Evolutionary conservation across 2,329 filamentous ascomycete species (phyloP).

Genomic region (Ambrosiella xylebori): DNA sequence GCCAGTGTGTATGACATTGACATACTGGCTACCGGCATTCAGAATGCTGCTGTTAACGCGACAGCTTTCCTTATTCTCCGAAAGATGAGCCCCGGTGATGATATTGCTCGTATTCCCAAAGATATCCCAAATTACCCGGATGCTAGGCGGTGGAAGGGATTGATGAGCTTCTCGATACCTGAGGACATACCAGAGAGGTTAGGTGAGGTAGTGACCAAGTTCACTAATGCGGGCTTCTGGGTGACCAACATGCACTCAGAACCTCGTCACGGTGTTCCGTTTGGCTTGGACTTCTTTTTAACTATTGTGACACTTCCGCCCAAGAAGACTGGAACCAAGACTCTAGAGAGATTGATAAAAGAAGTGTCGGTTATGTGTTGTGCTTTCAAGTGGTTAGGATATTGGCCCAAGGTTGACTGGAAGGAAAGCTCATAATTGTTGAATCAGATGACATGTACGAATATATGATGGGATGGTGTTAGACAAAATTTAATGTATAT

Average conservation of each 20-base stretch:
- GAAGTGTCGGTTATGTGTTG: conserved; percentile 40
- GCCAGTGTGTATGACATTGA: conserved; percentile 50
- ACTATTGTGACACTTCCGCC: conserved; percentile 9
- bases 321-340: conserved; percentile 18
- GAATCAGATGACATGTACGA: not conserved
- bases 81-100: conserved; percentile 17
- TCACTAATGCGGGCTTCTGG: conserved; percentile 1
- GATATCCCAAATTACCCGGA: conserved; percentile 6
- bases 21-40: conserved; percentile 50
- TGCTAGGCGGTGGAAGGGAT: conserved; percentile 9
- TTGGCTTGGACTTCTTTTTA: conserved; percentile 11
- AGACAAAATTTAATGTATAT: not conserved
- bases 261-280: conserved; percentile 6
- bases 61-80: conserved; percentile 60
- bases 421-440: conserved; percentile 1
- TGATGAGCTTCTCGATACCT: conserved; percentile 5
- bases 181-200: conserved; percentile 5
- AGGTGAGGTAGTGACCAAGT: conserved; percentile 3
- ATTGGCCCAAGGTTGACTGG: conserved; percentile 29
- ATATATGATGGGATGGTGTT: not conserved
- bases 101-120: conserved; percentile 7
- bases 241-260: conserved; percentile 11
- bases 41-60: conserved; percentile 60
- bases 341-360: conserved; percentile 40
- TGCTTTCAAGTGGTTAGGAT: conserved; percentile 51